Evolutionary conservation across 495 filamentous ascomycete species (phyloP).

Genomic region (Tuber magnatum): DNA sequence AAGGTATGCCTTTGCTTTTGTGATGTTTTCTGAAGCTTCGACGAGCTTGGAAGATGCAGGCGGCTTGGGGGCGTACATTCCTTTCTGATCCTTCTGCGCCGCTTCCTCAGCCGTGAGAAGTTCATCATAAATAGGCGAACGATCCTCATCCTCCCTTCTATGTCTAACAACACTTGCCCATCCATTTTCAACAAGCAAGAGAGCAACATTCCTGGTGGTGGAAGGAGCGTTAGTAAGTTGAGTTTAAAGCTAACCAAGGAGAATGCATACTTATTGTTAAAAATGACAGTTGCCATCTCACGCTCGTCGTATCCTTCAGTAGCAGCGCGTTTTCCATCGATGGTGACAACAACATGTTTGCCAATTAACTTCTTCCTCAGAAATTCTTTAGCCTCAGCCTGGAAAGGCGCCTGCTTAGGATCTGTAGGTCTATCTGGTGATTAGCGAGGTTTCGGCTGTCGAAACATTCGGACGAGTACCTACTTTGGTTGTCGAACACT

Average conservation of each 20-base stretch:
- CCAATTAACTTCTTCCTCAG: slow-evolving; percentile 88
- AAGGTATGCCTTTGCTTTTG: slow-evolving; percentile 90
- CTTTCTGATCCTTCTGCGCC: slow-evolving; percentile 69
- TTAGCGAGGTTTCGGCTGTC: slow-evolving; percentile 5
- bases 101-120: slow-evolving; percentile 80
- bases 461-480: background rate
- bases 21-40: slow-evolving; percentile 83
- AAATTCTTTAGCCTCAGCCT: slow-evolving; percentile 91
- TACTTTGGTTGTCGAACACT: slow-evolving; percentile 82
- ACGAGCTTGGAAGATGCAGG: slow-evolving; percentile 70
- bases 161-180: slow-evolving; percentile 91
- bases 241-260: background rate
- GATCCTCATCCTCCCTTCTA: slow-evolving; percentile 82
- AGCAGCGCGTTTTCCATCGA: slow-evolving; percentile 86
- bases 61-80: slow-evolving; percentile 85
- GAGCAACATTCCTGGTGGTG: slow-evolving; percentile 58
- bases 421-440: slow-evolving; percentile 51
- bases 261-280: slow-evolving; percentile 56
- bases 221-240: background rate
- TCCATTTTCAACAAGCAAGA: slow-evolving; percentile 80
- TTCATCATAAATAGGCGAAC: slow-evolving; percentile 88
- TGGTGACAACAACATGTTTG: slow-evolving; percentile 79
- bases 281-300: slow-evolving; percentile 80
- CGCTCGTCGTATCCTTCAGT: slow-evolving; percentile 87
- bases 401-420: slow-evolving; percentile 74